phyloP scores from a whole-genome alignment of 169 alveolate species.

The Ichthyophthirius multifiliis region DNA sequence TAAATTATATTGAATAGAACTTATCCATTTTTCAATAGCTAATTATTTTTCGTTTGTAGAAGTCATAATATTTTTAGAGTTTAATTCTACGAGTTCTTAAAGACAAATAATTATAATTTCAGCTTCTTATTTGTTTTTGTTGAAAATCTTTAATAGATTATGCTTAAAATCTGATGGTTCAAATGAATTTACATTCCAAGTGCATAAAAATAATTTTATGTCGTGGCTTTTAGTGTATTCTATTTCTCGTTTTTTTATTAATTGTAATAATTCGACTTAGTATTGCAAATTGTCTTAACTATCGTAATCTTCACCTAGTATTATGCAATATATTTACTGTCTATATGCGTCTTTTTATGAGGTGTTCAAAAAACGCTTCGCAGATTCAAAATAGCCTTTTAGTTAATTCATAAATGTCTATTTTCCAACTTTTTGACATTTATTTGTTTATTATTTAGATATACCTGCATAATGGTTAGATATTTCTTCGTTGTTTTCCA shows the following conservation, averaged over 20 bases:
- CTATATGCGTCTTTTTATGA: constrained; percentile 36
- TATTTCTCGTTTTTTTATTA: constrained; percentile 8
- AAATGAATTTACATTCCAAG: background rate
- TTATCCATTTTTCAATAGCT: background rate
- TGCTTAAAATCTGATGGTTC: background rate
- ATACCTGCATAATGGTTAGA: constrained; percentile 52
- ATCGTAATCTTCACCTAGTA: background rate
- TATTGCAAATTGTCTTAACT: background rate
- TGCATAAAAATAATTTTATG: background rate
- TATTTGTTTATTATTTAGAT: constrained; percentile 53
- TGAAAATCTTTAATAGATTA: background rate
- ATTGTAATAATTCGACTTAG: background rate
- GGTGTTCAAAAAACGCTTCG: constrained; percentile 47
- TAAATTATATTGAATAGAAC: background rate
- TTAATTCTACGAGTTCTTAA: too few relatives aligned
- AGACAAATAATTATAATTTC: too few relatives aligned
- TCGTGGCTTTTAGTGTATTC: background rate
- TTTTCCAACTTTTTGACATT: constrained; percentile 53
- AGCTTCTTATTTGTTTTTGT: background rate
- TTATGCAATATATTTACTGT: background rate
- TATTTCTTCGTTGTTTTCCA: constrained; percentile 50
- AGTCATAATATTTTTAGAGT: too few relatives aligned
- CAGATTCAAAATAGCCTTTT: constrained; percentile 33
- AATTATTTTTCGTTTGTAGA: background rate
- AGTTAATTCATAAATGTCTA: constrained; percentile 34